phyloP scores from a whole-genome alignment of 2,329 filamentous ascomycete species.

The Nannizzia gypsea region DNA sequence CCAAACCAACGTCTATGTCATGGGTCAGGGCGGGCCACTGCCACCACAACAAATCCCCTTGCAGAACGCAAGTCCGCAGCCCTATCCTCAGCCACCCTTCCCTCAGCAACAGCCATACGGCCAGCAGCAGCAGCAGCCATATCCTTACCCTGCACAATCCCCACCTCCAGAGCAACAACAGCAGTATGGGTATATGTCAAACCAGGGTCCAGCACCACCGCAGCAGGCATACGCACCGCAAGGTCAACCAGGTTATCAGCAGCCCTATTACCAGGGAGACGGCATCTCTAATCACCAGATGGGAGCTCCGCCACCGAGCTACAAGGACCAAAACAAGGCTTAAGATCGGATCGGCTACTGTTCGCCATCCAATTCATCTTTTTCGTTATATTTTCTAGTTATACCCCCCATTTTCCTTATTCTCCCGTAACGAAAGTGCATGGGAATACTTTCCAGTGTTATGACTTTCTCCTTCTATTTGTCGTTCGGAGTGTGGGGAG shows the following conservation, averaged over 20 bases:
- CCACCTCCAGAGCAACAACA: not conserved
- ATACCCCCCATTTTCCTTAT: too few species aligned
- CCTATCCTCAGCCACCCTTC: not conserved
- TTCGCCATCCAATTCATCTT: too few species aligned
- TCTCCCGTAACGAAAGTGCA: too few species aligned
- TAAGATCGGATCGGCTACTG: not conserved
- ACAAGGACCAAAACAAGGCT: not conserved
- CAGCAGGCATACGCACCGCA: not conserved
- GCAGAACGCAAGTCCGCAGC: not conserved
- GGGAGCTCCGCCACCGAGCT: not conserved
- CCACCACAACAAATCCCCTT: not conserved
- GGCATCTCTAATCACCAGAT: not conserved
- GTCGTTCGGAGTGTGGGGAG: too few species aligned
- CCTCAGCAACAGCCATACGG: not conserved
- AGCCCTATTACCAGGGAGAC: not conserved
- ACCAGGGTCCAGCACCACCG: not conserved
- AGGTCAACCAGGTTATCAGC: not conserved
- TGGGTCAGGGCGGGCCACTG: not conserved
- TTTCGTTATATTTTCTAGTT: too few species aligned
- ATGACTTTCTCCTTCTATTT: too few species aligned
- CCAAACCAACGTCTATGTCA: constrained; percentile 1
- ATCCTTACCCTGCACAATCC: not conserved
- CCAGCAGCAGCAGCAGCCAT: not conserved
- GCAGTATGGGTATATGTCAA: not conserved
- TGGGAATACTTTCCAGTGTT: too few species aligned